Evolutionary conservation across 2,329 filamentous ascomycete species (phyloP).

Genomic region (Aspergillus viridinutans): DNA sequence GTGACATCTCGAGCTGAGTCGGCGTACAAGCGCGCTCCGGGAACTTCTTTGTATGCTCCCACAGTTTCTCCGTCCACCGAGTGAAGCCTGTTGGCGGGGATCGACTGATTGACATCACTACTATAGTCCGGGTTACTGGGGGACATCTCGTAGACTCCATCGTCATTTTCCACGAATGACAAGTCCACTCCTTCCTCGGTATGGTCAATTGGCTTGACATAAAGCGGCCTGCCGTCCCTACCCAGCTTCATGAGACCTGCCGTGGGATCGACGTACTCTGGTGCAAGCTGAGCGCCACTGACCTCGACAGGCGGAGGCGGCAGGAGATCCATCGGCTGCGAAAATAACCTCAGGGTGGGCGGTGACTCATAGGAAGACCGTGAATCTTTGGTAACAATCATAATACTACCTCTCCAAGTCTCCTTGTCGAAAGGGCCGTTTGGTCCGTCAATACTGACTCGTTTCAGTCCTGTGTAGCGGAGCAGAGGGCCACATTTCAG

Average conservation of each 20-base stretch:
- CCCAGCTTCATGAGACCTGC: conserved; percentile 83
- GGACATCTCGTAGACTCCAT: conserved; percentile 73
- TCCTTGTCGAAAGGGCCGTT: conserved; percentile 56
- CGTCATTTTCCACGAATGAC: conserved; percentile 72
- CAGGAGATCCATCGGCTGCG: conserved; percentile 77
- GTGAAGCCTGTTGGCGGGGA: conserved; percentile 46
- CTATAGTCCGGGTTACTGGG: conserved; percentile 43
- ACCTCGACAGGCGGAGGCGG: conserved; percentile 71
- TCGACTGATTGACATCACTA: conserved; percentile 36
- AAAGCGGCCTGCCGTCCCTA: conserved; percentile 78
- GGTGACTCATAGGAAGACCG: conserved; percentile 75
- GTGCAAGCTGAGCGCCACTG: conserved; percentile 58
- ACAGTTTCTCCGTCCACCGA: conserved; percentile 69
- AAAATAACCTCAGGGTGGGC: conserved; percentile 78
- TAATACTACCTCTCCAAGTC: conserved; percentile 86
- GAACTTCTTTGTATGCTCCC: conserved; percentile 77
- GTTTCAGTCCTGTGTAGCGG: conserved; percentile 82
- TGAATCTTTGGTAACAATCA: conserved; percentile 89
- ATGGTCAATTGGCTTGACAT: conserved; percentile 84
- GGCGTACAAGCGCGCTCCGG: conserved; percentile 74
- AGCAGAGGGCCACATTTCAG: conserved; percentile 87
- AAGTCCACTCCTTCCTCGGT: conserved; percentile 73
- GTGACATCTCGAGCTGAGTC: conserved; percentile 83
- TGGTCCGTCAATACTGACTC: conserved; percentile 30
- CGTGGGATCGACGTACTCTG: conserved; percentile 82